Conservation (phyloP, 257 asterid species). For the Solanum pimpinellifolium region DNA sequence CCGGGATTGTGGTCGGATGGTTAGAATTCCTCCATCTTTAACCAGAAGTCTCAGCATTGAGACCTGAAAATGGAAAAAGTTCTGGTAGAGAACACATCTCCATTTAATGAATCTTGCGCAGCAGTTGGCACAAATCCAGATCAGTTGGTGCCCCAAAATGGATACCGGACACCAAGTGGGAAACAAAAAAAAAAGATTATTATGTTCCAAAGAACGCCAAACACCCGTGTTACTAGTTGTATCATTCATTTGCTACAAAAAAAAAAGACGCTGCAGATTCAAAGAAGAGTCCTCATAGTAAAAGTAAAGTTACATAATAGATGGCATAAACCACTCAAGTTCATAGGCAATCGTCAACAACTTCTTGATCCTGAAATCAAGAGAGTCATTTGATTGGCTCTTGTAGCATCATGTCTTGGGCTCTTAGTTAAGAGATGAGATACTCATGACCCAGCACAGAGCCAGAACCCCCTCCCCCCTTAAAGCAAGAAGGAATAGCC, state of each 20-base stretch:
- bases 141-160: background rate
- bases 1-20: background rate
- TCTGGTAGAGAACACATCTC: background rate
- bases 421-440: background rate
- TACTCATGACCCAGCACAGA: background rate
- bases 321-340: background rate
- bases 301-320: too few species aligned
- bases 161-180: background rate
- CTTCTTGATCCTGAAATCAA: background rate
- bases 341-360: background rate
- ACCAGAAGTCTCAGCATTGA: background rate
- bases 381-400: background rate
- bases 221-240: background rate
- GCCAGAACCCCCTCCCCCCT: background rate
- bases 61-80: background rate
- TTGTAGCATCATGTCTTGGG: background rate
- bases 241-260: background rate
- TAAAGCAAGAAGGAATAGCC: background rate
- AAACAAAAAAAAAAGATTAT: background rate
- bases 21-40: background rate
- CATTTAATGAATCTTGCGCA: background rate
- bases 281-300: background rate
- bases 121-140: background rate
- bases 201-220: background rate
- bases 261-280: background rate